phyloP scores from a whole-genome alignment of 176 grass and related monocot species.

The Eragrostis nindensis region DNA sequence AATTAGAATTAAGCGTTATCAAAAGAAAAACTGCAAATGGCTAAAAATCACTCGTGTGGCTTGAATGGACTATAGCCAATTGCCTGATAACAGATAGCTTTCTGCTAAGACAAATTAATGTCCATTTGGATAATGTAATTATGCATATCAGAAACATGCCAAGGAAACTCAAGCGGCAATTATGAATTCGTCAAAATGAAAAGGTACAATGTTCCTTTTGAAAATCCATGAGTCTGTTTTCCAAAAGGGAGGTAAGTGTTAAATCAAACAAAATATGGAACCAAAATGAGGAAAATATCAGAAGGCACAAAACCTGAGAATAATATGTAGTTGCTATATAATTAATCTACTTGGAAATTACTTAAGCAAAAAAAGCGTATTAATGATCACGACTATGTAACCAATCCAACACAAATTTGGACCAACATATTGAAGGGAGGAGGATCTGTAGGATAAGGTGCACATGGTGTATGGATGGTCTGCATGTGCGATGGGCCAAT shows the following conservation, averaged over 20 bases:
- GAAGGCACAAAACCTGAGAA: not conserved
- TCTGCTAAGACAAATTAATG: not conserved
- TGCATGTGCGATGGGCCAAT: slow-evolving; percentile 18
- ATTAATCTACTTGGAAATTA: not conserved
- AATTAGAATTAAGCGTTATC: not conserved
- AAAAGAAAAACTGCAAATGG: not conserved
- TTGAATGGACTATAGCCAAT: slow-evolving; percentile 8
- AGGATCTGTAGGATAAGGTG: slow-evolving; percentile 6
- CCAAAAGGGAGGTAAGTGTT: not conserved
- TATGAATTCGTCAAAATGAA: not conserved
- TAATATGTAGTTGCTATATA: not conserved
- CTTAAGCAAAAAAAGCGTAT: not conserved
- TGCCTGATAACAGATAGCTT: not conserved
- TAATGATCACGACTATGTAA: not conserved
- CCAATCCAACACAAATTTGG: not conserved
- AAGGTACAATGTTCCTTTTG: not conserved
- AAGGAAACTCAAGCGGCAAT: not conserved
- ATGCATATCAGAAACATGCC: not conserved
- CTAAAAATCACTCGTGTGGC: not conserved
- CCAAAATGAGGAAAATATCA: not conserved
- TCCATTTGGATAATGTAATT: not conserved
- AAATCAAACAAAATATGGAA: not conserved
- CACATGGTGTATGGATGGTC: not conserved
- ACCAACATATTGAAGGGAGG: not conserved
- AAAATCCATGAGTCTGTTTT: not conserved